Evolutionary conservation across 1,139 yeast species (phyloP), one percentile per base, ranked within the genome.

Genomic region (Debaryomyces coudertii): DNA sequence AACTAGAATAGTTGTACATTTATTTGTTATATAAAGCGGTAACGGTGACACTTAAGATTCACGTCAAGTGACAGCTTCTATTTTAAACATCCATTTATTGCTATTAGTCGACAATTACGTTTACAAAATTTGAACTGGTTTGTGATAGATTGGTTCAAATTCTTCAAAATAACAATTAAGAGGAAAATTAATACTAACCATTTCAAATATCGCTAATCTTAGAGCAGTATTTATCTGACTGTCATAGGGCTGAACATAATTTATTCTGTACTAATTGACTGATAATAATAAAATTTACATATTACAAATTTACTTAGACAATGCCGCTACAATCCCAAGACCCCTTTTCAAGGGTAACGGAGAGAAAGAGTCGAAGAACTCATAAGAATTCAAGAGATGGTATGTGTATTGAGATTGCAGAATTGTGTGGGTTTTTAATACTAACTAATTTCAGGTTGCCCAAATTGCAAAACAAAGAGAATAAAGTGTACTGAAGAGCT

Each of bases 371-470:
- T 49, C 62, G 79, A 52, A 60, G 77, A 49, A 68, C 76, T 20
- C 79, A 74, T 48, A 73, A 73, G 50, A 74, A 74, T 51, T 73
- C 78, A 4, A 56, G 76, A 39, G 79, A 74, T 53, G 79, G 75
- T 49, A 60, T 33, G 65, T 59, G 23, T 31, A 27, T 27, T 8
- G 14, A 14, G 14, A 20, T 16, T 12, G 7, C 18, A 7, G 8
- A 15, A 27, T 24, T 5, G 15, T 33, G 27, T 9, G 15, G 33
- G 27, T 9, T 23, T 6, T 18, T 27, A 4, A 31, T 40, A 47
- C 48, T 47, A 43, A 48, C 51, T 5, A n/a, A n/a, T 29, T 15
- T 16, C 18, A 58, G 66, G 71, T 2, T 74, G 79, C 49, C 78
- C 79, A 5, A 73, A 73, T 54, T 74, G 79, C 56, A 70, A 71